phyloP scores from a whole-genome alignment of 2,329 filamentous ascomycete species.

The Aspergillus awamori region DNA sequence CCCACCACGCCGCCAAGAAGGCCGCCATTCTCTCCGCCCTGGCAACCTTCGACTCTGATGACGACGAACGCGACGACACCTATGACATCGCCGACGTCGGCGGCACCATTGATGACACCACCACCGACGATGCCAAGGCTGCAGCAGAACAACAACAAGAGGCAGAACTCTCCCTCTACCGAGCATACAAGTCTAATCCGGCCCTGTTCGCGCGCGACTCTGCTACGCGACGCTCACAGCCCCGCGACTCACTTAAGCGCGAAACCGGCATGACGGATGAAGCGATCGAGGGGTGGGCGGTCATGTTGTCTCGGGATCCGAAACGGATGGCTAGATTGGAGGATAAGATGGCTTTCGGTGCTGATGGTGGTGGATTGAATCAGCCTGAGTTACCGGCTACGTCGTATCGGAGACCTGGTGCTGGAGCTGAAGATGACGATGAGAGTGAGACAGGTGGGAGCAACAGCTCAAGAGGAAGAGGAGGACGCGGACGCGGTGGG shows the following conservation, averaged over 20 bases:
- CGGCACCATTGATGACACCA: constrained; percentile 78
- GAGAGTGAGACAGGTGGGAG: constrained; percentile 45
- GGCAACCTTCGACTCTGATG: constrained; percentile 86
- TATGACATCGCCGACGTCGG: constrained; percentile 93
- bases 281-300: constrained; percentile 87
- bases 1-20: constrained; percentile 68
- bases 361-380: constrained; percentile 35
- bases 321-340: constrained; percentile 71
- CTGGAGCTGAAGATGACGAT: constrained; percentile 48
- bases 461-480: constrained; percentile 36
- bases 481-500: constrained; percentile 54
- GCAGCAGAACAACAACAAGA: constrained; percentile 34
- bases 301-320: constrained; percentile 79
- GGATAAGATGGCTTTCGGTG: constrained; percentile 66
- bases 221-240: constrained; percentile 65
- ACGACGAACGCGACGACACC: constrained; percentile 95
- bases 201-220: constrained; percentile 72
- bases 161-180: constrained; percentile 73
- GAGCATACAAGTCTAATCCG: constrained; percentile 66
- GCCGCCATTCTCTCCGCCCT: constrained; percentile 86
- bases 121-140: constrained; percentile 54
- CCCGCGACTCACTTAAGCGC: constrained; percentile 66
- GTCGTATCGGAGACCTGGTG: constrained; percentile 56
- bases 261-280: constrained; percentile 92
- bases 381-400: constrained; percentile 69